Percentiles rank a stretch among this genome's conserved stretches.
Evolutionary conservation across 148 eudicot genomes (phyloP).

Genomic region (Diospyros kaki): DNA sequence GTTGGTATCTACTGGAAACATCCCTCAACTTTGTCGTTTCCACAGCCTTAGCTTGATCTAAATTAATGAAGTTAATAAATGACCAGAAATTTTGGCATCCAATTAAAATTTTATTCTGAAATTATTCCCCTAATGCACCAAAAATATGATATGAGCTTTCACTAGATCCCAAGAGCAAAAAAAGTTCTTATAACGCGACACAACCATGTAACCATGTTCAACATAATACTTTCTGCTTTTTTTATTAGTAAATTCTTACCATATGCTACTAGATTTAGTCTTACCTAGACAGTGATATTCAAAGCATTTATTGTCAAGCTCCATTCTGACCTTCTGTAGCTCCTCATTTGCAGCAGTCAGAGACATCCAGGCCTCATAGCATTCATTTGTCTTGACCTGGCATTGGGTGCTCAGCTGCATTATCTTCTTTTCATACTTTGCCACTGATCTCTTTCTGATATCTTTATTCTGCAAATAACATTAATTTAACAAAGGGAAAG

Average conservation of each 20-base stretch:
- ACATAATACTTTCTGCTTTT: background rate
- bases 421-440: slow-evolving; percentile 80
- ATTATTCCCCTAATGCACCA: background rate
- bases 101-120: background rate
- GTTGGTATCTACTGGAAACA: slow-evolving; percentile 57
- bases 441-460: slow-evolving; percentile 42
- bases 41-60: slow-evolving; percentile 58
- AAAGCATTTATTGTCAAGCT: slow-evolving; percentile 70
- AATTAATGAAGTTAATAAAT: background rate
- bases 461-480: slow-evolving; percentile 36
- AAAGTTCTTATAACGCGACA: background rate
- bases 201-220: background rate
- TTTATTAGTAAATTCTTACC: slow-evolving; percentile 11
- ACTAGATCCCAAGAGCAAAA: slow-evolving; percentile 23
- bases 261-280: slow-evolving; percentile 11
- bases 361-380: slow-evolving; percentile 97
- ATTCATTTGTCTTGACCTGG: slow-evolving; percentile 83
- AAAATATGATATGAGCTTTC: slow-evolving; percentile 12
- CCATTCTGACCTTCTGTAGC: slow-evolving; percentile 78
- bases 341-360: slow-evolving; percentile 69
- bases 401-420: slow-evolving; percentile 61
- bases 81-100: background rate
- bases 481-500: background rate
- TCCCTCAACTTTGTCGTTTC: slow-evolving; percentile 58
- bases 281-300: slow-evolving; percentile 74